Conservation (phyloP, 192 early-diverging fungal species). For the Dispira parvispora region DNA sequence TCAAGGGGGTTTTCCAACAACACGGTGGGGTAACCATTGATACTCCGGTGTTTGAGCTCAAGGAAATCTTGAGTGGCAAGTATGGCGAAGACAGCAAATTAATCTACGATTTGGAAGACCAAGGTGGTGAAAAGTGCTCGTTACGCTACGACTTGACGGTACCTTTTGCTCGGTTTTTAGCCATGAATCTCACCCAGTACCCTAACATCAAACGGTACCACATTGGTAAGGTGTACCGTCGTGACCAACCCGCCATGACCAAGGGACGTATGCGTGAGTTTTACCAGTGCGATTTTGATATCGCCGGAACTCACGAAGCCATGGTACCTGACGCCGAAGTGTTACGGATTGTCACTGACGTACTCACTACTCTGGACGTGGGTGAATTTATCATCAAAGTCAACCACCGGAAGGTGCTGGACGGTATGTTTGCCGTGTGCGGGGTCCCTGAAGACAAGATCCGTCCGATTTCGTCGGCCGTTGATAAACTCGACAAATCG, state of each 20-base stretch:
- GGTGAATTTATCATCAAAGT: constrained; percentile 88
- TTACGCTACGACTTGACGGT: constrained; percentile 96
- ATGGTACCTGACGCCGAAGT: constrained; percentile 98
- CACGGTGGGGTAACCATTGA: constrained; percentile 98
- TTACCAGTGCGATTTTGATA: constrained; percentile 97
- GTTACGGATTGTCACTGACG: constrained; percentile 63
- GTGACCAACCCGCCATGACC: constrained; percentile 95
- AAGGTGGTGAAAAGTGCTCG: constrained; percentile 91
- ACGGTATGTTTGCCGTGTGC: constrained; percentile 93
- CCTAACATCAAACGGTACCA: constrained; percentile 92
- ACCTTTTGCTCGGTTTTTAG: constrained; percentile 90
- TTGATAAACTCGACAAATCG: constrained; percentile 96
- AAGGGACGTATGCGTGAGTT: constrained; percentile 99
- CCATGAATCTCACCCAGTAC: constrained; percentile 70
- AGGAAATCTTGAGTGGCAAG: constrained; percentile 90
- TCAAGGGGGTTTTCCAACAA: constrained; percentile 75
- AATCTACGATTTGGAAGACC: constrained; percentile 94
- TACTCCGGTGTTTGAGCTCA: constrained; percentile 96
- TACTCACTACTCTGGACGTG: constrained; percentile 61
- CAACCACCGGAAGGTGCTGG: constrained; percentile 93
- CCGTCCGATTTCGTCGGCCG: constrained; percentile 85
- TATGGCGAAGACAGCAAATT: constrained; percentile 98
- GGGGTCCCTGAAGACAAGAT: constrained; percentile 83
- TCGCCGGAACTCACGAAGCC: constrained; percentile 82
- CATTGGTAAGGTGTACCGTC: constrained; percentile 95